Base-by-base conservation (phyloP, 192 early-diverging fungal genomes). In the Thoreauomyces humboldtii region DNA sequence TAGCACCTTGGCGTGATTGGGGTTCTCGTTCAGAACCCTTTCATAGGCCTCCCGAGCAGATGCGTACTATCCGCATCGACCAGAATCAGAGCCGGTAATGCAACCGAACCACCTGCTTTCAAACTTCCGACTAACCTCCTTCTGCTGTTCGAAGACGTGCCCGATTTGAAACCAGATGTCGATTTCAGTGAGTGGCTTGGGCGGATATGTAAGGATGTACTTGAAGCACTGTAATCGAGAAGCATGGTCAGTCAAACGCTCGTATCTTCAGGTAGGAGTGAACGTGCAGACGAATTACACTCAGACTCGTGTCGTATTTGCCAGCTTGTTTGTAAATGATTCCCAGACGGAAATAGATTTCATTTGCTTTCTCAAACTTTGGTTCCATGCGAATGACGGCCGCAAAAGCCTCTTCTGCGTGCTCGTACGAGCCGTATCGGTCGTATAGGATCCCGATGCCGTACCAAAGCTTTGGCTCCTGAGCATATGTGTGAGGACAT, bases 161-260 rank as follows among this genome's bases (percentile, higher is more conserved):
- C 94, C 96, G 57, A 95, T 97, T 73, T 99, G 95, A 77, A 95
- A 99, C 94, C 92, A 95, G 43, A 99, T 94, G 70, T 99, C 97
- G 2, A 86, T 82, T 66, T 95, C 92, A 19, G 92, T 93, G 25
- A 98, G 83, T 25, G 97, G 97, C 59, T 86, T 88, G n/a, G 95
- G 95, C 15, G 95, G 94, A 17, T 82, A 82, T 27, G 75, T 71
- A 2, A 96, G 71, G 51, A 96, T 95, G 76, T 93, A 92, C 41
- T 87, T 85, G 81, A 98, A 96, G 80, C 91, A 96, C 79, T 91
- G 65, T 32, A 50, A 47, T 7, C 42, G 28, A 21, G 22, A 36
- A 31, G 15, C 15, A 14, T 38, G 37, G n/a, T n/a, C 11, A 42
- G 41, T 42, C 11, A 12, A 42, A 12, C n/a, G 41, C n/a, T 9